These are phyloP conservation scores for Dysphania ambrosioides DNA, from an alignment of 148 eudicot genomes.

Conservation along the genomic window DNA sequence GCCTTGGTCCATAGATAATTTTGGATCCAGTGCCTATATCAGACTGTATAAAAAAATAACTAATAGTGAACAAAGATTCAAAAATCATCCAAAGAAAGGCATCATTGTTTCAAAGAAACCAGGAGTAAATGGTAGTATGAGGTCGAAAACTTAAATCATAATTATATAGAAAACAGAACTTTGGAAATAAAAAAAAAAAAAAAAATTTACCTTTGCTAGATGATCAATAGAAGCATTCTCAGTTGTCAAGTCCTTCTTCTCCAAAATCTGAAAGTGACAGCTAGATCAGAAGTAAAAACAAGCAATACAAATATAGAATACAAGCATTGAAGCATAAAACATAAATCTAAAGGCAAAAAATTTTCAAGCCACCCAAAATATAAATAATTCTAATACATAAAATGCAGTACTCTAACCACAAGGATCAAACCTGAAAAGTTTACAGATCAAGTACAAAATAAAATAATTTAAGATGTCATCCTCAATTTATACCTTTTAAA, in stretches of 20 bases:
- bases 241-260: slow-evolving; percentile 47
- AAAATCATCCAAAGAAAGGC: slow-evolving; percentile 11
- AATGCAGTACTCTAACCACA: not conserved
- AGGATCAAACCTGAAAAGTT: not conserved
- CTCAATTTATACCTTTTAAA: too few relatives aligned
- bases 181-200: not conserved
- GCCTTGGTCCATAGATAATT: not conserved
- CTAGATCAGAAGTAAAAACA: not conserved
- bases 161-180: not conserved
- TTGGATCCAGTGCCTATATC: slow-evolving; percentile 1
- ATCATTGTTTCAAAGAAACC: not conserved
- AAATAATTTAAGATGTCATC: not conserved
- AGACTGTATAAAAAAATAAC: not conserved
- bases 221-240: slow-evolving; percentile 52
- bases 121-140: not conserved
- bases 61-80: not conserved
- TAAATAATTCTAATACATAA: not conserved
- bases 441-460: too few relatives aligned
- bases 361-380: not conserved
- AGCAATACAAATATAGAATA: not conserved
- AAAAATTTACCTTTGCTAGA: slow-evolving; percentile 51
- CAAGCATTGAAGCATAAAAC: not conserved
- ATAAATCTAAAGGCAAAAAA: too few relatives aligned
- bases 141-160: not conserved
- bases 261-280: slow-evolving; percentile 62